Evolutionary conservation across 805 yeast genomes (phyloP).

Genomic region (Saturnispora mendoncae): DNA sequence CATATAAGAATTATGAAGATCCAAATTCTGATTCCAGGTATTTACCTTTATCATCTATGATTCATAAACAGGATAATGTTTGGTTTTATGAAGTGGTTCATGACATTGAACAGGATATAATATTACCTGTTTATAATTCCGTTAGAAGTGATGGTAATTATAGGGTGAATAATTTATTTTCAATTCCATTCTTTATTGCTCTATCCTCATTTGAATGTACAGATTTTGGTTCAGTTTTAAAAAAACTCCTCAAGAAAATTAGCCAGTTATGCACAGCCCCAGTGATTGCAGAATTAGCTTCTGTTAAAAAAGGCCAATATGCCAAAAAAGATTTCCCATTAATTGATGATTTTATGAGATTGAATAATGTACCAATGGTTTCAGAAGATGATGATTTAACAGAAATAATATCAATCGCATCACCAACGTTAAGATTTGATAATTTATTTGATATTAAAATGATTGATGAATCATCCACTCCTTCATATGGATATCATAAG

Average conservation of each 20-base stretch:
- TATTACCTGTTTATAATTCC: constrained; percentile 55
- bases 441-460: constrained; percentile 4
- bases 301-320: constrained; percentile 14
- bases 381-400: constrained; percentile 4
- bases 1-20: constrained; percentile 60
- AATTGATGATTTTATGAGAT: constrained; percentile 10
- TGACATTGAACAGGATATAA: constrained; percentile 38
- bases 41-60: constrained; percentile 59
- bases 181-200: constrained; percentile 67
- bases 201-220: constrained; percentile 42
- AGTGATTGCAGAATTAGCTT: constrained; percentile 25
- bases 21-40: constrained; percentile 46
- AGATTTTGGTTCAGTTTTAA: constrained; percentile 50
- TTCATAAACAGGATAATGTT: constrained; percentile 52
- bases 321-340: constrained; percentile 22
- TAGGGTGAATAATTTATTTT: constrained; percentile 44
- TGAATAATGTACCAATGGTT: neutral
- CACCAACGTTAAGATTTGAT: constrained; percentile 5
- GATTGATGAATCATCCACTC: constrained; percentile 5
- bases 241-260: constrained; percentile 44
- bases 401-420: constrained; percentile 7
- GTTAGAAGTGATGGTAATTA: constrained; percentile 28
- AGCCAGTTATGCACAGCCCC: constrained; percentile 39
- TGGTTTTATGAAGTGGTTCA: constrained; percentile 43
- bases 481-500: constrained; percentile 1